phyloP scores from a whole-genome alignment of 169 alveolate genomes.

The Cryptosporidium sp. region DNA sequence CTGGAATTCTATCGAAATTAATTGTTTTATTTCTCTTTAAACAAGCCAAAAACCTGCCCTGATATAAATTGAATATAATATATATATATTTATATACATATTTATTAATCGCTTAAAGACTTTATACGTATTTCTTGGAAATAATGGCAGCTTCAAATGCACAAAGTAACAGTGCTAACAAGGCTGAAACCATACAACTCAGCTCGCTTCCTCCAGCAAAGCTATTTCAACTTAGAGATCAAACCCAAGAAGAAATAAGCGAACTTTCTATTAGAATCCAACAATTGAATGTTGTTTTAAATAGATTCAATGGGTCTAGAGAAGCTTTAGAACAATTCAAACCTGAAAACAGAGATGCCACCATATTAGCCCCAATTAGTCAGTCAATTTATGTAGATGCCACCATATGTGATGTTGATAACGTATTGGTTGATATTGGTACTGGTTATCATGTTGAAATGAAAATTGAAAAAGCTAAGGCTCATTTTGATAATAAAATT shows the following conservation, averaged over 20 bases:
- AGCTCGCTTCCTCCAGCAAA: slow-evolving; percentile 73
- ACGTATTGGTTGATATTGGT: slow-evolving; percentile 63
- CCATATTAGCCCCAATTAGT: slow-evolving; percentile 58
- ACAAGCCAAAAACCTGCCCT: neutral
- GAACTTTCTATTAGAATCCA: slow-evolving; percentile 43
- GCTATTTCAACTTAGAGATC: slow-evolving; percentile 62
- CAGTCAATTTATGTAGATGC: slow-evolving; percentile 69
- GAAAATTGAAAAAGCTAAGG: slow-evolving; percentile 30
- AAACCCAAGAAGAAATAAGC: slow-evolving; percentile 46
- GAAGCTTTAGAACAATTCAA: slow-evolving; percentile 45
- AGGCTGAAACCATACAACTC: slow-evolving; percentile 35
- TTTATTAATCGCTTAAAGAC: neutral
- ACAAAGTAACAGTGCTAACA: neutral
- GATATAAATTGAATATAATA: neutral
- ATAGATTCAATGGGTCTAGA: slow-evolving; percentile 34
- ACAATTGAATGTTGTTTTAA: slow-evolving; percentile 42
- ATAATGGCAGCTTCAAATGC: slow-evolving; percentile 2
- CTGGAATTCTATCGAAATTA: neutral
- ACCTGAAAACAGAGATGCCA: slow-evolving; percentile 48
- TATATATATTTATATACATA: too few species aligned
- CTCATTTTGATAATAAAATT: slow-evolving; percentile 54
- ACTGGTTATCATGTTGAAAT: slow-evolving; percentile 74
- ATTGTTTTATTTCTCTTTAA: neutral
- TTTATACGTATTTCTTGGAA: neutral
- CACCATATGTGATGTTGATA: slow-evolving; percentile 27